phyloP scores from a whole-genome alignment of 2,329 filamentous ascomycete species.

The Fusarium nygamai region DNA sequence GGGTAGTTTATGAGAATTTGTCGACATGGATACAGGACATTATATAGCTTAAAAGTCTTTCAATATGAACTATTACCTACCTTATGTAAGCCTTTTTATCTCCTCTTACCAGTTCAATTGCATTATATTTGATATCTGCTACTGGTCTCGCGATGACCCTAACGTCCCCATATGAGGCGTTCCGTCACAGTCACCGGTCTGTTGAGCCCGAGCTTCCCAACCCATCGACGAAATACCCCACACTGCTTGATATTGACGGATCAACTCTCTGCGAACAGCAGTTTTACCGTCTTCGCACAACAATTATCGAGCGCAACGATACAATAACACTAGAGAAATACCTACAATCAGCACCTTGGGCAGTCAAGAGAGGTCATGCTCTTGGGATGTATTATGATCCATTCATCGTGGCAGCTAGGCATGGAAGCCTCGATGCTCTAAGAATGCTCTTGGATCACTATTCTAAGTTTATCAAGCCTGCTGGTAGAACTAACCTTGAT shows the following conservation, averaged over 20 bases:
- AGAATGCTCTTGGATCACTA: neutral
- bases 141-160: rapidly evolving
- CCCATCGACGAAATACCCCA: neutral
- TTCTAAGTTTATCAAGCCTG: rapidly evolving
- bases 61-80: neutral
- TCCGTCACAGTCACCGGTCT: rapidly evolving
- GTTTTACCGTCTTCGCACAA: neutral
- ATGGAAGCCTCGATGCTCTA: neutral
- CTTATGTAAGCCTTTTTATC: rapidly evolving
- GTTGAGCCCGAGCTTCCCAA: rapidly evolving
- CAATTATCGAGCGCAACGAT: neutral
- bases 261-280: neutral
- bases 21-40: neutral
- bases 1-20: neutral
- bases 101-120: neutral
- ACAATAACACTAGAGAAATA: neutral
- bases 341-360: neutral
- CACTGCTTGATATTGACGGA: neutral
- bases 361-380: neutral
- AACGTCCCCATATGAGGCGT: neutral
- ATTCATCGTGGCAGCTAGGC: neutral
- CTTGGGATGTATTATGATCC: rapidly evolving
- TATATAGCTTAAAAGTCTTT: neutral
- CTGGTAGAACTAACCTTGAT: neutral
- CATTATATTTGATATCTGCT: rapidly evolving